Base-by-base conservation (phyloP, 352 stramenopile genomes). In the Blastocystis sp. region DNA sequence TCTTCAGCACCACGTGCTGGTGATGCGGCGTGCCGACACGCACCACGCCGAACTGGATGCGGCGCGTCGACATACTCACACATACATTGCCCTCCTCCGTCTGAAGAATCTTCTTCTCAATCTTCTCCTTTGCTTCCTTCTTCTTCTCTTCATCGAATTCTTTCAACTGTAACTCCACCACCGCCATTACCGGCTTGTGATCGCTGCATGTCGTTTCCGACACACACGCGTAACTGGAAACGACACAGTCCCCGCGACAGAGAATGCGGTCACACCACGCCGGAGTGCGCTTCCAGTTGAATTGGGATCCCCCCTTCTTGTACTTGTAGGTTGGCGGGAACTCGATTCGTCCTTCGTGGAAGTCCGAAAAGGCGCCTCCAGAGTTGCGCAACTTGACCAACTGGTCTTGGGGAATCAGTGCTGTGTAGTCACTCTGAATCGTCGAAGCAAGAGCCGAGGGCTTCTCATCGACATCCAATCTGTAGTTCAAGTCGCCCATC, bases 241-340 rank as follows among this genome's bases (percentile, higher is more conserved):
- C 60, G 0, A 17, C 34, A 19, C 21, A 66, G 28, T 84, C 34
- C 3, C n/a, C 21, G 14, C n/a, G 38, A 21, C 34, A 57, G 3
- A 84, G 60, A 60, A 84, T 69, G 19, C 74, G 74, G 48, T 84
- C 74, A 69, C 74, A 84, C 74, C 74, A 84, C n/a, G 74, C 74
- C 11, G 74, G 74, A 60, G 14, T 21, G 7, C 66, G 66, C 10
- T 59, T 76, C 2, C 2, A 11, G 43, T 69, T 63, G 38, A 59
- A 84, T n/a, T 54, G n/a, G 19, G 34, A 57, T 1, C 4, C 21
- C 1, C 74, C 74, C 34, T 84, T 84, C 24, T 34, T 14, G 28
- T 68, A 84, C 48, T 84, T 84, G 54, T 84, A 84, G 9, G 74
- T 84, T 57, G 74, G 74, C 14, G 60, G 60, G n/a, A 84, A 84